phyloP scores from a whole-genome alignment of 306 rosid genomes.

The cucumber (Cucumis sativus) region Cucumber_9930_V3 NC_026660.2:22284501-22285000 shows the following conservation, averaged over 20 bases:
- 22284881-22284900: neutral
- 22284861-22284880: neutral
- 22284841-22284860: neutral
- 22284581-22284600: neutral
- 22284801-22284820: neutral
- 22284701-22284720: slow-evolving; percentile 1
- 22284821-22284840: neutral
- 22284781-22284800: neutral
- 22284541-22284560: neutral
- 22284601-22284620: neutral
- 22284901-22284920: neutral
- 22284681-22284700: neutral
- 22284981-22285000: neutral
- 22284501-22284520: no score
- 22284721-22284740: neutral
- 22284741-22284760: neutral
- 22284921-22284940: no score
- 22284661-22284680: neutral
- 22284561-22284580: neutral
- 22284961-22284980: neutral
- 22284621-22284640: neutral
- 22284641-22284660: neutral
- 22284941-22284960: no score
- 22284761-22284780: neutral
- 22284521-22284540: no score